Base-by-base conservation (phyloP, 441 rosid genomes). In the Corymbia calophylla region DNA sequence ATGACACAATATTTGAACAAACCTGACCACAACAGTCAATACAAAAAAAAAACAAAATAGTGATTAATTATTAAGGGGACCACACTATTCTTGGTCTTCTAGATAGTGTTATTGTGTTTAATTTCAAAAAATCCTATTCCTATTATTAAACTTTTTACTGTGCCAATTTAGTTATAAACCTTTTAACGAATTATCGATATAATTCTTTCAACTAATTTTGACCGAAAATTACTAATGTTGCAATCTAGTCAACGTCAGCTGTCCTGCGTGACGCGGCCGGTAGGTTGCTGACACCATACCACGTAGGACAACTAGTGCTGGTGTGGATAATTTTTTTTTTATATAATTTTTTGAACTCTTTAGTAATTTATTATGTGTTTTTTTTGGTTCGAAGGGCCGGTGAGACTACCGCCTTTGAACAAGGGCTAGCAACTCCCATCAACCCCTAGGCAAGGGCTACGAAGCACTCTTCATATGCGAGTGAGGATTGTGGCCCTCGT, bases 251-350 rank as follows among this genome's bases (percentile, higher is more conserved):
- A 9, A 4, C 0, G 0, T 56, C 23, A 56, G 2, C 9, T 12
- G 21, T 56, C 6, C 9, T 56, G 19, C 0, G 12, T 56, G 5
- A 2, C 0, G 19, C 0, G 23, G 0, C 19, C 60, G 0, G 19
- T 35, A 35, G 4, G 39, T 35, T 35, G 39, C 39, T 35, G 3
- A 35, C 39, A 35, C 39, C 39, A 35, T 35, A 35, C 39, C 39
- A 2, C 39, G 3, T 35, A 35, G 39, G 3, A 3, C 3, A 35
- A 5, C 39, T 35, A 35, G 39, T 56, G 0, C 5, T 56, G 9
- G 9, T 0, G 0, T 23, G 9, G 1, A 56, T 56, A 56, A 21
- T 56, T 56, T 56, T 0, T 0, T 8, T 19, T 0, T 3, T 21
- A 8, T 21, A 23, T 56, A 56, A 56, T 5, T 56, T 56, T 56